Evolutionary conservation across 1,284 basidiomycete genomes (phyloP), one percentile per base, ranked within the genome.

Genomic region (Moniliella sp.): DNA sequence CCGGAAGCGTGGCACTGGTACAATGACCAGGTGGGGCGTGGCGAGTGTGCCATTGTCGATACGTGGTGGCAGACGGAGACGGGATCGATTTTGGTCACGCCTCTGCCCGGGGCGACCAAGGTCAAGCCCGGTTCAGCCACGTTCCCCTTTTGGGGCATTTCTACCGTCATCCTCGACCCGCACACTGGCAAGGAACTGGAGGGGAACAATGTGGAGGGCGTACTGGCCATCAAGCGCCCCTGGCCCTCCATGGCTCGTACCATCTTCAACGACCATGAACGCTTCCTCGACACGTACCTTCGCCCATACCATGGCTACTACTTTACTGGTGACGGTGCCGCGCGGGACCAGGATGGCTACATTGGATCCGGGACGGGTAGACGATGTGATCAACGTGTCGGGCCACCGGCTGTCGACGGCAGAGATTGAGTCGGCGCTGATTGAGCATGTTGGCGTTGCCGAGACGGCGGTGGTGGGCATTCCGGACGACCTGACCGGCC

Each of bases 1-100:
- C 86, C 88, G 16, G 88, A 94, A 62, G 91, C 88, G 3, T 94
- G 91, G 88, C 73, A 86, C 57, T 94, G 88, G 88, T 93, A 88
- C 67, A 79, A 82, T 63, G 82, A 93, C 54, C 73, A 82, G 57
- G 84, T 93, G 35, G 91, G 88, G 17, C 71, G 73, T 51, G 68
- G 66, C 43, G 69, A 94, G 63, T 91, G 83, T 57, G 83, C 88
- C n/a, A 78, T 97, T 47, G 84, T 94, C 38, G 88, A 94, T 48
- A 61, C 57, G 9, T 61, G 59, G 42, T 58, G 55, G 53, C 88
- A 94, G 71, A 97, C 88, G 2, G 88, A 97, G 66, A 94, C 86
- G 0, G 88, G 86, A 30, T 83, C 79, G 4, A 88, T 93, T 63
- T 75, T 86, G 42, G 72, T 97, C 41, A 83, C 86, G 2, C 86